Percentiles rank a stretch among this genome's conserved stretches.
These are phyloP conservation scores for Puccinia novopanici DNA, from an alignment of 1,284 basidiomycete genomes.

Conservation along the genomic window DNA sequence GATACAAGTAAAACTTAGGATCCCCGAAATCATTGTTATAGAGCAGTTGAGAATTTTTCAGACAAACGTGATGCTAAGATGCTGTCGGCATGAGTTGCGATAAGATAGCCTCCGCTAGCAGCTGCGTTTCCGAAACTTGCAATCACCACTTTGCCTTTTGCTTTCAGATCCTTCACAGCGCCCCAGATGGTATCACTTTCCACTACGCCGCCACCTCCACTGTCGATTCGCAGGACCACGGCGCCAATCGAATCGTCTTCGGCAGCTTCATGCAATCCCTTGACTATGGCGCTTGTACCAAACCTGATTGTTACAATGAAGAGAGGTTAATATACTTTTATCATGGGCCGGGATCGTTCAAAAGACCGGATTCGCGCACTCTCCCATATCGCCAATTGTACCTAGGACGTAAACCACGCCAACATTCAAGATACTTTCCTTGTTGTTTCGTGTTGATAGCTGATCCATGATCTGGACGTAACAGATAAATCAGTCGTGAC, in stretches of 20 bases:
- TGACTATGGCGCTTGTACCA: slow-evolving; percentile 59
- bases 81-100: slow-evolving; percentile 57
- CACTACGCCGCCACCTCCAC: slow-evolving; percentile 61
- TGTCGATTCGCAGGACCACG: slow-evolving; percentile 61
- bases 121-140: slow-evolving; percentile 61
- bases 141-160: slow-evolving; percentile 60
- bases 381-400: slow-evolving; percentile 55
- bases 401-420: slow-evolving; percentile 61
- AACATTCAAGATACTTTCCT: slow-evolving; percentile 58
- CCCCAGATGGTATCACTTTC: slow-evolving; percentile 61
- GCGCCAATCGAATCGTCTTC: slow-evolving; percentile 60
- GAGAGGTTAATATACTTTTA: neutral
- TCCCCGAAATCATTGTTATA: no score
- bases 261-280: slow-evolving; percentile 60
- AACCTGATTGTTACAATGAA: no score
- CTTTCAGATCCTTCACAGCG: slow-evolving; percentile 59
- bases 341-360: neutral
- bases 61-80: slow-evolving; percentile 56
- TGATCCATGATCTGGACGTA: slow-evolving; percentile 55
- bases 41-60: neutral
- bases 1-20: no score
- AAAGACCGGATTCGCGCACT: slow-evolving; percentile 12
- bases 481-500: slow-evolving; percentile 51
- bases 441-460: slow-evolving; percentile 52
- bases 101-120: slow-evolving; percentile 61